These are phyloP conservation scores for Microcyclospora pomicola DNA, from an alignment of 2,329 filamentous ascomycete genomes.

Conservation along the genomic window DNA sequence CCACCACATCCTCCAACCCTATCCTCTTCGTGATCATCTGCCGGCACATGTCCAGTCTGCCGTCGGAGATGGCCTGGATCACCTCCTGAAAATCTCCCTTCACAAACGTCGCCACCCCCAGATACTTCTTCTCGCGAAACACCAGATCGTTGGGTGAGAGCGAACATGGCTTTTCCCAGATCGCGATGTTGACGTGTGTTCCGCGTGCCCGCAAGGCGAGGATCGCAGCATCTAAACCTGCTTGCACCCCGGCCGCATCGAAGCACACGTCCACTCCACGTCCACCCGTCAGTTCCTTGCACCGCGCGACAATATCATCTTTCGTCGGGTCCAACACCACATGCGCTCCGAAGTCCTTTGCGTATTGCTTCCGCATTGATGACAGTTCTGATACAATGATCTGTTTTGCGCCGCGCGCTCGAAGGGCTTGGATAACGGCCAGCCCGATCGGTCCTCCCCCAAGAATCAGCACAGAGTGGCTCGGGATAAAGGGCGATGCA, in stretches of 20 bases:
- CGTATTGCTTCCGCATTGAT: slow-evolving; percentile 34
- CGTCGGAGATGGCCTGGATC: slow-evolving; percentile 33
- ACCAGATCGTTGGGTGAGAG: slow-evolving; percentile 38
- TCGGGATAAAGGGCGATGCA: slow-evolving; percentile 34
- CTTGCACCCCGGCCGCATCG: slow-evolving; percentile 41
- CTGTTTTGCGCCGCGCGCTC: slow-evolving; percentile 29
- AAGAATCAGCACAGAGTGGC: slow-evolving; percentile 35
- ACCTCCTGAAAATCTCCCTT: slow-evolving; percentile 38
- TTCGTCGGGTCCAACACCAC: slow-evolving; percentile 38
- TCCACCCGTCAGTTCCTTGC: slow-evolving; percentile 29
- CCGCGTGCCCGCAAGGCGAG: slow-evolving; percentile 36
- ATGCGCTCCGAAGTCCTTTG: slow-evolving; percentile 38
- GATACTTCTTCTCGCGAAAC: slow-evolving; percentile 40
- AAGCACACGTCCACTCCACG: slow-evolving; percentile 38
- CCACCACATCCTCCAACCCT: slow-evolving; percentile 32
- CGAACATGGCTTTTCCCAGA: slow-evolving; percentile 40
- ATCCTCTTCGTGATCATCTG: slow-evolving; percentile 39
- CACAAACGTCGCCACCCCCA: slow-evolving; percentile 39
- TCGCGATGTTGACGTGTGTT: slow-evolving; percentile 41
- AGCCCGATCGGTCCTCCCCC: slow-evolving; percentile 43
- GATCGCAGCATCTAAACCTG: slow-evolving; percentile 35
- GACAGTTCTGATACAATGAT: slow-evolving; percentile 43
- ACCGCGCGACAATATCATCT: slow-evolving; percentile 33
- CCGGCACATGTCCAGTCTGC: slow-evolving; percentile 26
- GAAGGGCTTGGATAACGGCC: slow-evolving; percentile 34